Conservation (phyloP, 1,284 basidiomycete genomes). For the Microbotryum silenes-acaulis region DNA sequence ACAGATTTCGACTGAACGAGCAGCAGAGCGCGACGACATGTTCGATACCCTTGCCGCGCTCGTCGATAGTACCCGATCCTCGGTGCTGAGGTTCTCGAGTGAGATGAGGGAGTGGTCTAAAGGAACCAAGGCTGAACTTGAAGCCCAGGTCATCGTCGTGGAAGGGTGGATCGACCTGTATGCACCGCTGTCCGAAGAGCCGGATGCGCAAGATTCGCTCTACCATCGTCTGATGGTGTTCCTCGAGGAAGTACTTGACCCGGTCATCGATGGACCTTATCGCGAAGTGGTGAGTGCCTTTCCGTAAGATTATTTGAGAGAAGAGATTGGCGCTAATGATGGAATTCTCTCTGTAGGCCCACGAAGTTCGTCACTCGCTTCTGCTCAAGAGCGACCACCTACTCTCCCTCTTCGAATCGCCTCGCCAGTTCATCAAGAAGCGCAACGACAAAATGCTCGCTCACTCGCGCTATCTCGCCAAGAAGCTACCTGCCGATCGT, state of each 20-base stretch:
- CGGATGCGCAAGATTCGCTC: background rate
- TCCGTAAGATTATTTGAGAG: background rate
- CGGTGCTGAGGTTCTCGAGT: conserved; percentile 26
- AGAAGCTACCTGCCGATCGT: conserved; percentile 25
- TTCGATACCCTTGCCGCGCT: conserved; percentile 30
- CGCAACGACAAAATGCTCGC: conserved; percentile 40
- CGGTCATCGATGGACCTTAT: conserved; percentile 25
- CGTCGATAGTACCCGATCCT: conserved; percentile 20
- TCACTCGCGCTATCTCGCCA: conserved; percentile 37
- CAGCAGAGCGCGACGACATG: conserved; percentile 9
- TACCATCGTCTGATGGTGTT: conserved; percentile 23
- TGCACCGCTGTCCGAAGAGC: conserved; percentile 19
- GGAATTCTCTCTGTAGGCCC: conserved; percentile 4
- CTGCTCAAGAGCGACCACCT: conserved; percentile 26
- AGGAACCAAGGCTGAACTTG: conserved; percentile 22
- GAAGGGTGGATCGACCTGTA: conserved; percentile 32
- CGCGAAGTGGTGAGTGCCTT: conserved; percentile 4
- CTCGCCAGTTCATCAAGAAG: conserved; percentile 38
- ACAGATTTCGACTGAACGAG: conserved; percentile 5
- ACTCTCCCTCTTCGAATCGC: conserved; percentile 31
- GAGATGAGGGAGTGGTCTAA: conserved; percentile 33
- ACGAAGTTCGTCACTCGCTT: conserved; percentile 23
- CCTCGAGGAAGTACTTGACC: conserved; percentile 27
- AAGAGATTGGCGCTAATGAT: no score
- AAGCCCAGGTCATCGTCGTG: conserved; percentile 25